phyloP scores from a whole-genome alignment of 2,329 filamentous ascomycete species.

The Aspergillus ochraceoroseus region DNA sequence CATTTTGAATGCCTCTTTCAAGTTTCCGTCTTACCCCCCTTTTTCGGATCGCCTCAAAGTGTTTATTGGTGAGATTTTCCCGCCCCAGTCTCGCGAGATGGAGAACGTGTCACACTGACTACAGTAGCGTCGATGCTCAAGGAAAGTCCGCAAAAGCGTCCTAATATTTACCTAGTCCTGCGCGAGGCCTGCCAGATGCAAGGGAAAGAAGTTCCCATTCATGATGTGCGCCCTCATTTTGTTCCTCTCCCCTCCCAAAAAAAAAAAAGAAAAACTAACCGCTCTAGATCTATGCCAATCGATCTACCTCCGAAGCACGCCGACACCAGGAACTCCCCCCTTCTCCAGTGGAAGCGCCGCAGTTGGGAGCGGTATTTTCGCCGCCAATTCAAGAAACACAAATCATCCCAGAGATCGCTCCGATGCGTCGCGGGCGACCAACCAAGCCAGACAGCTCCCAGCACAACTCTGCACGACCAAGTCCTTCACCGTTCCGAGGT shows the following conservation, averaged over 20 bases:
- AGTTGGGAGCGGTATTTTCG: slow-evolving; percentile 75
- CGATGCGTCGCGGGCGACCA: slow-evolving; percentile 85
- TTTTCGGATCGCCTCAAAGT: slow-evolving; percentile 89
- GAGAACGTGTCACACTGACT: slow-evolving; percentile 21
- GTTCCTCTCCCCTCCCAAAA: too few relatives aligned
- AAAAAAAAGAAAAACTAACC: slow-evolving; percentile 5
- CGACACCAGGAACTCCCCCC: slow-evolving; percentile 57
- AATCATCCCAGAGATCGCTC: slow-evolving; percentile 79
- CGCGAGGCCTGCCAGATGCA: slow-evolving; percentile 85
- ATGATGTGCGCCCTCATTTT: slow-evolving; percentile 62
- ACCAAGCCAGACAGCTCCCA: slow-evolving; percentile 47
- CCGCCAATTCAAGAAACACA: slow-evolving; percentile 67
- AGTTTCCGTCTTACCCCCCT: slow-evolving; percentile 77
- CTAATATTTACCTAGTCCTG: slow-evolving; percentile 91
- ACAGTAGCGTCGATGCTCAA: slow-evolving; percentile 71
- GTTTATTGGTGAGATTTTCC: slow-evolving; percentile 65
- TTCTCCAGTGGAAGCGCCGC: slow-evolving; percentile 53
- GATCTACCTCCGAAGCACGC: slow-evolving; percentile 60
- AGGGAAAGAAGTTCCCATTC: slow-evolving; percentile 76
- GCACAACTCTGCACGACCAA: slow-evolving; percentile 52
- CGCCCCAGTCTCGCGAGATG: slow-evolving; percentile 5
- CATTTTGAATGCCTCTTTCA: slow-evolving; percentile 92
- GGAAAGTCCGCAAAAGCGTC: slow-evolving; percentile 71
- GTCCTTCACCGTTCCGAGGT: slow-evolving; percentile 64
- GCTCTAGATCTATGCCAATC: slow-evolving; percentile 62